Evolutionary conservation across 768 basidiomycete species (phyloP).

Genomic region (Mycena haematopus): DNA sequence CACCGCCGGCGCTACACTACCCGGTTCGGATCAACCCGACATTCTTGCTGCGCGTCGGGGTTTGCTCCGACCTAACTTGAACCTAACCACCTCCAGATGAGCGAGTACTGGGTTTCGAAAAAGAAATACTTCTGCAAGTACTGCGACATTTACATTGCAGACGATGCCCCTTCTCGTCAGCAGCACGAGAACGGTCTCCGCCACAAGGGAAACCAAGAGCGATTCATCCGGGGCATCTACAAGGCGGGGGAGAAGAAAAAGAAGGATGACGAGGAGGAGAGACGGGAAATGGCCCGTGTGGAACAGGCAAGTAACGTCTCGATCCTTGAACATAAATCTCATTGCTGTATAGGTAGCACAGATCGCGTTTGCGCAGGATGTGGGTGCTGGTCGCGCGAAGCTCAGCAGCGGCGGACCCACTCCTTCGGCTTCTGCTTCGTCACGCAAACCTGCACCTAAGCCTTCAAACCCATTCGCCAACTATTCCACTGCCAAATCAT

Average conservation of each 20-base stretch:
- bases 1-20: too few species aligned
- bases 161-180: constrained; percentile 90
- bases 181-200: constrained; percentile 94
- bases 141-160: constrained; percentile 95
- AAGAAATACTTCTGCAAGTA: constrained; percentile 97
- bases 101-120: constrained; percentile 92
- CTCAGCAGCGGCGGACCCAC: constrained; percentile 31
- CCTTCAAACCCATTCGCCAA: constrained; percentile 75
- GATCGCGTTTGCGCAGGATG: constrained; percentile 79
- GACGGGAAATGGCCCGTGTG: constrained; percentile 83
- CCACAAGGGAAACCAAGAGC: constrained; percentile 93
- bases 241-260: constrained; percentile 90
- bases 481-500: constrained; percentile 86
- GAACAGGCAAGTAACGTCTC: constrained; percentile 63
- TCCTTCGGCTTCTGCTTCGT: constrained; percentile 26
- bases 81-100: too few species aligned
- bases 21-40: too few species aligned
- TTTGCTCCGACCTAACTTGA: too few species aligned
- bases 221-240: constrained; percentile 92
- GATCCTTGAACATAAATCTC: constrained; percentile 1
- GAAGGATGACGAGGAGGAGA: constrained; percentile 86
- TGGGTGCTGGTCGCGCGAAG: constrained; percentile 70
- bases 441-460: constrained; percentile 54
- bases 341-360: constrained; percentile 65
- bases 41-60: too few species aligned